These are phyloP conservation scores for Chlamydomonas reinhardtii DNA, from an alignment of 163 green algal species.

Conservation along the genomic window DNA sequence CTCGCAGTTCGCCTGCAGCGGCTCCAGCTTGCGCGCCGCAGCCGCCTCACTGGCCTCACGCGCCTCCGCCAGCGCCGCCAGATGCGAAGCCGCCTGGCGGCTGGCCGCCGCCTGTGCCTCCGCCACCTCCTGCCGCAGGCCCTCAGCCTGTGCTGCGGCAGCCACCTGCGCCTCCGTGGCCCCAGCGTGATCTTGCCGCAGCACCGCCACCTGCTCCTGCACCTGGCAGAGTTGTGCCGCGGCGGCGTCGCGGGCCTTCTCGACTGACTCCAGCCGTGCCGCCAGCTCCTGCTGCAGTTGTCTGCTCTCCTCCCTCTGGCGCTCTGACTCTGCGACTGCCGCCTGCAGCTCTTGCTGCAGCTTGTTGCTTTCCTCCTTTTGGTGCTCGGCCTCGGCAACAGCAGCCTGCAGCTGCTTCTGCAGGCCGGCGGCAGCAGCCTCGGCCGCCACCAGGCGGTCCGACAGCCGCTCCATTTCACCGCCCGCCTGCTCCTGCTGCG, in stretches of 20 bases:
- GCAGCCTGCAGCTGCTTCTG: neutral
- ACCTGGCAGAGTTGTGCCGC: neutral
- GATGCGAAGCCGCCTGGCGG: neutral
- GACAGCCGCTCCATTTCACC: neutral
- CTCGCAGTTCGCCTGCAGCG: conserved; percentile 24
- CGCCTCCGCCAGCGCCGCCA: conserved; percentile 13
- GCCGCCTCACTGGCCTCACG: neutral
- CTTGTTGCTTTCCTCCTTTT: too few relatives aligned
- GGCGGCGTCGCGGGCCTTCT: neutral
- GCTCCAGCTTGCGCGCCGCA: neutral
- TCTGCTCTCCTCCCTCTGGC: neutral
- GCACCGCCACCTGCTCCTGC: neutral
- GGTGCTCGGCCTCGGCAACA: too few relatives aligned
- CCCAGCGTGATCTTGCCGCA: neutral
- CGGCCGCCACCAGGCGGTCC: neutral
- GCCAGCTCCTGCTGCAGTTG: neutral
- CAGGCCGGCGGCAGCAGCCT: neutral
- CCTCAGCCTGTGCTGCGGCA: neutral
- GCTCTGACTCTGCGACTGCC: too few relatives aligned
- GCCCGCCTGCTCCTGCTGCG: neutral
- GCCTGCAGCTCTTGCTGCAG: neutral
- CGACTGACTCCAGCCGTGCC: neutral
- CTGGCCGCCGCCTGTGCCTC: neutral
- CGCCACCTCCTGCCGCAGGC: neutral
- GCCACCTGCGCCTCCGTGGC: neutral